Evolutionary conservation across 768 basidiomycete species (phyloP), one percentile per base, ranked within the genome.

Genomic region (Agaricus sinodeliciosus): DNA sequence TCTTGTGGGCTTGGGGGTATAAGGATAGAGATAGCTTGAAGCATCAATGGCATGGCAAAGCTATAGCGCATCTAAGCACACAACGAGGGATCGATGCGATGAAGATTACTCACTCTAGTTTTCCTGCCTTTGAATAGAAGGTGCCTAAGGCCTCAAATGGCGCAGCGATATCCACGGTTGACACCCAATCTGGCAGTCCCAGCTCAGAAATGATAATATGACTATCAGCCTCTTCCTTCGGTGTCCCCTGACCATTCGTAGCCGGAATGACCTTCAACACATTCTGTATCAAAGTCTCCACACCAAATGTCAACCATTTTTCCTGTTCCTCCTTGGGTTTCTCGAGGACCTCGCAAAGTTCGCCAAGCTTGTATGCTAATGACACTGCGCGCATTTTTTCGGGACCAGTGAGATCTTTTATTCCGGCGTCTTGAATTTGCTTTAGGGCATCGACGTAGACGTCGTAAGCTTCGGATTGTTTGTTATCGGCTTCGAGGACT

Each of bases 141-240:
- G 74, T 69, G 1, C 79, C 87, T 3, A 89, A 71, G 0, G 83
- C 79, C 58, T 85, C 85, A 31, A 88, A 70, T 1, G 85, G 85
- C 9, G 84, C 81, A 16, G 80, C 83, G 22, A 88, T 66, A 57
- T 87, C 83, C 18, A 76, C 73, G 51, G 70, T 73, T 8, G 72
- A 69, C 43, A 77, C 77, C 87, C 86, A 87, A 16, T 61, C 55
- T 1, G 87, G 85, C 46, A 87, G 58, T 12, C 73, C 72, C 18
- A 88, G 68, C 49, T 81, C 79, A 0, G 76, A 69, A 9, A 79
- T 69, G 34, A 75, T 65, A 0, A 73, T 56, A 18, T 58, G 58
- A 11, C 61, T 55, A 28, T 66, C 60, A n/a, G 52, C 41, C 46
- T 57, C 51, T 4, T 39, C 43, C 2, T 42, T 6, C 3, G 52